phyloP scores from a whole-genome alignment of 257 asterid species.

The Coffea eugenioides region DNA sequence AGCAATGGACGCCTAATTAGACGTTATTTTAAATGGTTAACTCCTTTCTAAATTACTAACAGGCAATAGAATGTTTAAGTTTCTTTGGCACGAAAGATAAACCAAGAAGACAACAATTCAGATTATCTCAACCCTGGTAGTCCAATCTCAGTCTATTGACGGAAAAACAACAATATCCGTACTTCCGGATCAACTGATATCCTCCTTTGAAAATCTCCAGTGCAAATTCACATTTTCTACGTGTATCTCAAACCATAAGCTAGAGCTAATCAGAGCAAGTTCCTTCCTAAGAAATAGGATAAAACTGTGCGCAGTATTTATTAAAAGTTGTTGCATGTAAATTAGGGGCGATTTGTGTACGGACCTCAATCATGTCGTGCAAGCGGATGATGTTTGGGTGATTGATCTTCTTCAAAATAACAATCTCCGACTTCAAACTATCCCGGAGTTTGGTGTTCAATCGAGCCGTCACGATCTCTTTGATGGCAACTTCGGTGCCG shows the following conservation, averaged over 20 bases:
- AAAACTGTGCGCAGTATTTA: background rate
- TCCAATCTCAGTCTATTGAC: background rate
- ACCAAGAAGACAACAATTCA: background rate
- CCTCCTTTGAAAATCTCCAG: background rate
- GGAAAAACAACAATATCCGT: background rate
- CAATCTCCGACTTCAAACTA: conserved; percentile 83
- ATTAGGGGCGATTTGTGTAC: background rate
- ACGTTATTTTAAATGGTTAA: too few species aligned
- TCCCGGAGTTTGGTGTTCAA: conserved; percentile 68
- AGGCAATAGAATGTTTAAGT: background rate
- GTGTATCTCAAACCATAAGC: background rate
- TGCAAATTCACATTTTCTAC: background rate
- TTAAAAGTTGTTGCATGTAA: background rate
- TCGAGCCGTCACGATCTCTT: conserved; percentile 65
- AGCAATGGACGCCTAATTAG: background rate
- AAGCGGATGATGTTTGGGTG: conserved; percentile 89
- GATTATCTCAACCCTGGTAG: background rate
- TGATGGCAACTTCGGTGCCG: conserved; percentile 90
- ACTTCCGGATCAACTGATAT: background rate
- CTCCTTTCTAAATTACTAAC: background rate
- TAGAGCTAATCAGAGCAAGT: background rate
- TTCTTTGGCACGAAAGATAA: background rate
- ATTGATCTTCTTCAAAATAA: conserved; percentile 69
- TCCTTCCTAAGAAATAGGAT: background rate
- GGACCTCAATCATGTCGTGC: conserved; percentile 98